phyloP scores from a whole-genome alignment of 345 rosid genomes.

The Turritis glabra region DNA sequence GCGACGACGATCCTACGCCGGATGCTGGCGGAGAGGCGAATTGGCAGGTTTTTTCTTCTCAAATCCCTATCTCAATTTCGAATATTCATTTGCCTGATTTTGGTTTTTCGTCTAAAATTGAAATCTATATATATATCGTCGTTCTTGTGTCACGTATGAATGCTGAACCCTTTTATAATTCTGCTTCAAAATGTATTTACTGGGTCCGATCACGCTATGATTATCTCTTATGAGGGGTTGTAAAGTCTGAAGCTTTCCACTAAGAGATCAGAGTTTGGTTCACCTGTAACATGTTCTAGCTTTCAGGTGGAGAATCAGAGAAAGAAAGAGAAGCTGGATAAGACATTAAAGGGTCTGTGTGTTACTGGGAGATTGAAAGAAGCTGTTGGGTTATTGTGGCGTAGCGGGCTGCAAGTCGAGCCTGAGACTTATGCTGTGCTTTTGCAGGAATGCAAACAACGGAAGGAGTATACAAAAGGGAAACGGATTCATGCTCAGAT shows the following conservation, averaged over 20 bases:
- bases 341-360: conserved; percentile 43
- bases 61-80: neutral
- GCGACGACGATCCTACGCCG: conserved; percentile 75
- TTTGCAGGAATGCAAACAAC: conserved; percentile 68
- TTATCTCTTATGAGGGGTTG: neutral
- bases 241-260: conserved; percentile 5
- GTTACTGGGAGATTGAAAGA: conserved; percentile 57
- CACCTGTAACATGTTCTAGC: conserved; percentile 36
- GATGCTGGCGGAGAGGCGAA: conserved; percentile 53
- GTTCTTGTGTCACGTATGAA: neutral
- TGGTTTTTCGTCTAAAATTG: neutral
- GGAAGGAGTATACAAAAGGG: conserved; percentile 47
- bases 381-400: conserved; percentile 62
- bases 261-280: conserved; percentile 2
- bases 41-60: conserved; percentile 52
- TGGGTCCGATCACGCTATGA: neutral
- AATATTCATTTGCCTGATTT: neutral
- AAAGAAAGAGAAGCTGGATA: conserved; percentile 45
- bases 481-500: conserved; percentile 74
- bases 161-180: neutral
- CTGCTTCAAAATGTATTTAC: neutral
- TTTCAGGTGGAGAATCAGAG: conserved; percentile 60
- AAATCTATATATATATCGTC: too few relatives aligned
- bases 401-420: conserved; percentile 41
- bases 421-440: conserved; percentile 50